Percentiles rank a stretch among this genome's conserved stretches.
Evolutionary conservation across 768 basidiomycete genomes (phyloP).

Genomic region (Suillus clintonianus): DNA sequence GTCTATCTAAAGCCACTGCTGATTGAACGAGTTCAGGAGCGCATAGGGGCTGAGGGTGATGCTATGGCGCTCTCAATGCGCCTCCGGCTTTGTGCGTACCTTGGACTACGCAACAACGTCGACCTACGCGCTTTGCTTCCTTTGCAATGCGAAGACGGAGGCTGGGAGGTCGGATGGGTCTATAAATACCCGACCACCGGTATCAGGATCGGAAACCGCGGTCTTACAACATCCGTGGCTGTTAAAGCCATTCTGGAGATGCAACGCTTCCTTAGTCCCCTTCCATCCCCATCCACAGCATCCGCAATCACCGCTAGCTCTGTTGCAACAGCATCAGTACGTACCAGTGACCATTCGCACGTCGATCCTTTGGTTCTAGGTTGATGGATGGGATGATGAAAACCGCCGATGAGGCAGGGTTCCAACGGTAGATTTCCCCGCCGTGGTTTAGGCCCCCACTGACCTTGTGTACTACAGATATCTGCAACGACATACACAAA

Average conservation of each 20-base stretch:
- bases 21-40: slow-evolving; percentile 48
- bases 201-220: slow-evolving; percentile 53
- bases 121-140: slow-evolving; percentile 48
- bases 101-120: slow-evolving; percentile 43
- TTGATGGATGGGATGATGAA: background rate
- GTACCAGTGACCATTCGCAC: background rate
- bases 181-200: slow-evolving; percentile 55
- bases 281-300: background rate
- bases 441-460: background rate
- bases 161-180: slow-evolving; percentile 57
- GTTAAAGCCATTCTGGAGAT: slow-evolving; percentile 45
- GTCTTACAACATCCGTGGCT: slow-evolving; percentile 55
- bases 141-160: slow-evolving; percentile 56
- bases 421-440: background rate
- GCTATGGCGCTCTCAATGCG: slow-evolving; percentile 61
- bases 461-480: too few relatives aligned
- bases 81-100: slow-evolving; percentile 43
- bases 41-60: slow-evolving; percentile 50
- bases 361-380: background rate
- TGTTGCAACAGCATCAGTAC: background rate
- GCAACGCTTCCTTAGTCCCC: background rate
- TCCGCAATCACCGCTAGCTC: background rate
- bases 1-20: slow-evolving; percentile 40
- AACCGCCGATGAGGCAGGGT: background rate
- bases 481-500: background rate